Conservation (phyloP, 257 asterid species). For the Salvia miltiorrhiza region DNA sequence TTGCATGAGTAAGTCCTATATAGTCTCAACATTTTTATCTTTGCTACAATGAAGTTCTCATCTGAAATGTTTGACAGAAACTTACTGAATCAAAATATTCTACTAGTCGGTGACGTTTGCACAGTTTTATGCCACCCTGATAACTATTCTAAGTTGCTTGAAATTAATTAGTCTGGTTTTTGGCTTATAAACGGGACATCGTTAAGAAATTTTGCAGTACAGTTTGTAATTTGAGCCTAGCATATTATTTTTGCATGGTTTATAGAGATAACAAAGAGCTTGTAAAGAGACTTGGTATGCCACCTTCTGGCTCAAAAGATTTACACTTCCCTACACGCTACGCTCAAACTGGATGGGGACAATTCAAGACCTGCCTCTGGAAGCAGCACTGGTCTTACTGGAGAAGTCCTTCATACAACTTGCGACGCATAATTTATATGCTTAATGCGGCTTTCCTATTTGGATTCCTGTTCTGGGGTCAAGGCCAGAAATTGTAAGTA, state of each 20-base stretch:
- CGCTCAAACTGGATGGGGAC: conserved; percentile 41
- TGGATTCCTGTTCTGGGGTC: conserved; percentile 34
- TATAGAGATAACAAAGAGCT: conserved; percentile 24
- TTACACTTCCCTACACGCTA: conserved; percentile 37
- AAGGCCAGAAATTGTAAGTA: conserved; percentile 43
- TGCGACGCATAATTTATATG: conserved; percentile 32
- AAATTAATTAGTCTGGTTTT: too few species aligned
- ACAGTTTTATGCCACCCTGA: background rate
- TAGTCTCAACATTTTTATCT: background rate
- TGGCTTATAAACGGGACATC: conserved; percentile 13
- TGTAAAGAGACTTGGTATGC: conserved; percentile 30
- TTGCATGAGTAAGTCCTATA: conserved; percentile 37
- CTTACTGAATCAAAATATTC: too few species aligned
- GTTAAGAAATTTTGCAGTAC: too few species aligned
- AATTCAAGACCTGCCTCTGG: conserved; percentile 48
- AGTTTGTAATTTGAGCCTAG: too few species aligned
- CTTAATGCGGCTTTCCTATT: conserved; percentile 29
- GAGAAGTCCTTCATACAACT: conserved; percentile 46
- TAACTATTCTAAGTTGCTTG: too few species aligned
- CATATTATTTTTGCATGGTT: too few species aligned
- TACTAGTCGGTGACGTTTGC: background rate
- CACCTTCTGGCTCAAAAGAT: conserved; percentile 40
- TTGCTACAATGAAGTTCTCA: background rate
- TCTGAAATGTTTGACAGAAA: background rate
- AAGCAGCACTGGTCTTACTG: conserved; percentile 52